Evolutionary conservation across 495 filamentous ascomycete genomes (phyloP).

Genomic region (Trichocladium uniseriatum): DNA sequence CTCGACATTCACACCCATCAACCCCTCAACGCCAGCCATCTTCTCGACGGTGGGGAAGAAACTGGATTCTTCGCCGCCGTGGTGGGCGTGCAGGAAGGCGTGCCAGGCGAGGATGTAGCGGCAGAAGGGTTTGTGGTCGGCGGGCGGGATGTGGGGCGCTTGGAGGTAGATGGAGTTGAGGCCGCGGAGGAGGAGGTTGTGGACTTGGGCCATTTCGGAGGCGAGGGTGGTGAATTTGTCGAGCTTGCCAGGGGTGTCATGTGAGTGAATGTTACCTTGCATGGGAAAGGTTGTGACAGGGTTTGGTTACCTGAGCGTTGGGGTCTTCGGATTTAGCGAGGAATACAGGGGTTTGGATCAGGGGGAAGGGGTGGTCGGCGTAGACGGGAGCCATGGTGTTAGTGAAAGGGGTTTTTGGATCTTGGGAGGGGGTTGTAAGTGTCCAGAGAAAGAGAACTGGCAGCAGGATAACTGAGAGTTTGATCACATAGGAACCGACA

Average conservation of each 20-base stretch:
- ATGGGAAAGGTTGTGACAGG: not conserved
- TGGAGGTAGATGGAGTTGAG: conserved; percentile 46
- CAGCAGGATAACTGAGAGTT: too few species aligned
- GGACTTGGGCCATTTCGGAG: conserved; percentile 35
- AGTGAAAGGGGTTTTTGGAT: not conserved
- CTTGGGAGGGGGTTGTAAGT: too few species aligned
- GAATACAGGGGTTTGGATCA: conserved; percentile 13
- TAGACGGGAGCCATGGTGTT: conserved; percentile 24
- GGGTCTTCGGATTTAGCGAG: not conserved
- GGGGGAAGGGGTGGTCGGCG: conserved; percentile 26
- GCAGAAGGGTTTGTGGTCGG: conserved; percentile 31
- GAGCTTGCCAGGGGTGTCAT: conserved; percentile 5
- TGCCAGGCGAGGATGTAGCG: too few species aligned
- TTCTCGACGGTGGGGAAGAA: too few species aligned
- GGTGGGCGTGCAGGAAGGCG: too few species aligned
- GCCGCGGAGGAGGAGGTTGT: conserved; percentile 40
- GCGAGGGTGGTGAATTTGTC: conserved; percentile 27
- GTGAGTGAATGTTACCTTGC: too few species aligned
- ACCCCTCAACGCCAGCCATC: too few species aligned
- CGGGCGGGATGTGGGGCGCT: conserved; percentile 26
- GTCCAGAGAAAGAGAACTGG: too few species aligned
- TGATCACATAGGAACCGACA: too few species aligned
- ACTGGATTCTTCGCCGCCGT: too few species aligned
- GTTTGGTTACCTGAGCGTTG: not conserved
- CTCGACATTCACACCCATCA: too few species aligned